Percentiles rank a stretch among this genome's conserved stretches.
These are phyloP conservation scores for Casuarina equisetifolia DNA, from an alignment of 306 rosid genomes.

Conservation along the genomic window DNA sequence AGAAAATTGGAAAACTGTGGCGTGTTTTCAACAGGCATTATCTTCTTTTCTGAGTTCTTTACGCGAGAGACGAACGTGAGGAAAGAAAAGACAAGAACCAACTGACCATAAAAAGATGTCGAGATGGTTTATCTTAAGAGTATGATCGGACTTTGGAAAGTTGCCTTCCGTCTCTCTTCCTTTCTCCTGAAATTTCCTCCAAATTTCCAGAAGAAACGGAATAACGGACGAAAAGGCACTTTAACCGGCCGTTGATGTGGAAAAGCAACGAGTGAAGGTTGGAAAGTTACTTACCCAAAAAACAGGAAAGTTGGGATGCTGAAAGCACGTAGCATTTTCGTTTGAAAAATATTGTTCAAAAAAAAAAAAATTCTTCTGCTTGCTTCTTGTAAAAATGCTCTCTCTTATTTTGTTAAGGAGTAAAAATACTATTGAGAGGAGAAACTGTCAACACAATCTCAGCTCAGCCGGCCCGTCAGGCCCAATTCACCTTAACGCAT, in stretches of 20 bases:
- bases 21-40: background rate
- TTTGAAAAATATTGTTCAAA: no score
- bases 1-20: background rate
- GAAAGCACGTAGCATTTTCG: no score
- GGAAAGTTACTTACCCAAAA: constrained; percentile 3
- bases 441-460: no score
- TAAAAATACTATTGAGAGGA: no score
- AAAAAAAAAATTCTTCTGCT: no score
- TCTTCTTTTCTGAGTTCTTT: background rate
- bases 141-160: background rate
- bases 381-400: no score
- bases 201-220: constrained; percentile 24
- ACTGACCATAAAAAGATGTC: constrained; percentile 36
- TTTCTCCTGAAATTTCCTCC: no score
- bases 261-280: constrained; percentile 18
- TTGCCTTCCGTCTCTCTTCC: no score
- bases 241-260: constrained; percentile 39
- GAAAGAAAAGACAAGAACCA: background rate
- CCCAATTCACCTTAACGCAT: no score
- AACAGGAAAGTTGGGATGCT: no score
- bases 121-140: constrained; percentile 24
- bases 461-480: no score
- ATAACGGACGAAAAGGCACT: constrained; percentile 42
- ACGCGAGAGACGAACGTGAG: constrained; percentile 7
- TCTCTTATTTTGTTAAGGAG: no score